Percentiles rank a stretch among this genome's conserved stretches.
These are phyloP conservation scores for Phialemoniopsis sp. DNA, from an alignment of 2,329 filamentous ascomycete species.

Conservation along the genomic window DNA sequence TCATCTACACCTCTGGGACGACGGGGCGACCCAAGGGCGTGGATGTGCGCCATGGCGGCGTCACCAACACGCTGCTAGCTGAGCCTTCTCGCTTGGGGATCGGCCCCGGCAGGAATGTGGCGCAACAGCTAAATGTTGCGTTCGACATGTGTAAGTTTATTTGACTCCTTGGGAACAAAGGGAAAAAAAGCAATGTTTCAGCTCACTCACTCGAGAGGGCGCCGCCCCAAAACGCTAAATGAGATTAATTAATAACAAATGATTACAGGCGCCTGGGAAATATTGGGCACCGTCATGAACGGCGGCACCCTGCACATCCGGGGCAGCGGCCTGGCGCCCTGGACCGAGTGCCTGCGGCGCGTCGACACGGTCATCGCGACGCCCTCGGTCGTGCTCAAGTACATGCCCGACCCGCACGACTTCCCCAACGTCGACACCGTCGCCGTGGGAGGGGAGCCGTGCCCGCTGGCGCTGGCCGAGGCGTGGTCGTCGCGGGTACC, in stretches of 20 bases:
- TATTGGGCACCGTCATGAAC: conserved; percentile 52
- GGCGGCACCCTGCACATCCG: conserved; percentile 51
- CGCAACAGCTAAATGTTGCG: conserved; percentile 51
- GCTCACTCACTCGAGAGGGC: neutral
- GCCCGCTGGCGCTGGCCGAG: conserved; percentile 3
- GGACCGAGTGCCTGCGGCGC: conserved; percentile 3
- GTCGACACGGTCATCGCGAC: conserved; percentile 7
- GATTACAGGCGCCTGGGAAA: conserved; percentile 51
- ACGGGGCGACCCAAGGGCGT: conserved; percentile 57
- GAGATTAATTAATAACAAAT: too few relatives aligned
- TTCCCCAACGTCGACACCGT: conserved; percentile 7
- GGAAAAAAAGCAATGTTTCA: too few relatives aligned
- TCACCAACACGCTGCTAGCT: conserved; percentile 47
- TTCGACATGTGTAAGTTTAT: conserved; percentile 56
- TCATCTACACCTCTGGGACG: conserved; percentile 55
- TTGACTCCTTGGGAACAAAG: too few relatives aligned
- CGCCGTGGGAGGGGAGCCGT: conserved; percentile 5
- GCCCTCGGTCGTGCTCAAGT: conserved; percentile 5
- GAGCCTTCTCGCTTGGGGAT: conserved; percentile 48
- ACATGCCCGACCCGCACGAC: conserved; percentile 6
- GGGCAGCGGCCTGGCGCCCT: conserved; percentile 38
- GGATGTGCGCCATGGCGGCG: conserved; percentile 50
- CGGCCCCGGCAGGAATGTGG: conserved; percentile 43
- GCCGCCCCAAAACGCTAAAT: too few relatives aligned
- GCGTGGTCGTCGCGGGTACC: conserved; percentile 3